phyloP scores from a whole-genome alignment of 768 basidiomycete genomes.

The Lentinula lateritia region DNA sequence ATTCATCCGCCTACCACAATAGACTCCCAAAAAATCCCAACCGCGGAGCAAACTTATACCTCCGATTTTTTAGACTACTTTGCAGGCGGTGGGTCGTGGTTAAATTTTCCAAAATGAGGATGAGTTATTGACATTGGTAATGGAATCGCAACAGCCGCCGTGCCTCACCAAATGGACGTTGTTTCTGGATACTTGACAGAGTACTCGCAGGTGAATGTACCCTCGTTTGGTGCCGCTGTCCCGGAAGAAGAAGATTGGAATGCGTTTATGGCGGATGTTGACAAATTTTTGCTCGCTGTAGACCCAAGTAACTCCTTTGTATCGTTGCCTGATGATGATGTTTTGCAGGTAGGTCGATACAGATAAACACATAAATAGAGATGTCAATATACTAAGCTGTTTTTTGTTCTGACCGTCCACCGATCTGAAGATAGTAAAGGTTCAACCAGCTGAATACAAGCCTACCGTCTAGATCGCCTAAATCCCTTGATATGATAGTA shows the following conservation, averaged over 20 bases:
- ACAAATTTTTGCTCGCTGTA: neutral
- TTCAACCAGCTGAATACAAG: neutral
- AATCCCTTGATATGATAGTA: constrained; percentile 26
- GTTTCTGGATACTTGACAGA: neutral
- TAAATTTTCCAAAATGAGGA: neutral
- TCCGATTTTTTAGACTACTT: neutral
- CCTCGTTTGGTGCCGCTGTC: neutral
- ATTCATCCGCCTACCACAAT: neutral
- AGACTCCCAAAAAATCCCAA: neutral
- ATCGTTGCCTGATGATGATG: neutral
- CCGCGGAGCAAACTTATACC: neutral
- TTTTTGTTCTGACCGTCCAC: too few species aligned
- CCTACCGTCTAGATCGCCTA: constrained; percentile 19
- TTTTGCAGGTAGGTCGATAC: too few species aligned
- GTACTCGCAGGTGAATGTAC: neutral
- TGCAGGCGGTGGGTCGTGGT: neutral
- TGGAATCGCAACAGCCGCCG: neutral
- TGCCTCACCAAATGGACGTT: neutral
- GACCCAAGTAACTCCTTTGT: neutral
- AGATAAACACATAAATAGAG: too few species aligned
- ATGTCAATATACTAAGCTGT: too few species aligned
- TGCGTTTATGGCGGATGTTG: constrained; percentile 2
- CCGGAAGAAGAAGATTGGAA: neutral
- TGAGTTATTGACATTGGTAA: neutral
- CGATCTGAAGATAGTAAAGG: too few species aligned